Conservation (phyloP, 2,329 filamentous ascomycete species). For the Apiospora pterosperma region DNA sequence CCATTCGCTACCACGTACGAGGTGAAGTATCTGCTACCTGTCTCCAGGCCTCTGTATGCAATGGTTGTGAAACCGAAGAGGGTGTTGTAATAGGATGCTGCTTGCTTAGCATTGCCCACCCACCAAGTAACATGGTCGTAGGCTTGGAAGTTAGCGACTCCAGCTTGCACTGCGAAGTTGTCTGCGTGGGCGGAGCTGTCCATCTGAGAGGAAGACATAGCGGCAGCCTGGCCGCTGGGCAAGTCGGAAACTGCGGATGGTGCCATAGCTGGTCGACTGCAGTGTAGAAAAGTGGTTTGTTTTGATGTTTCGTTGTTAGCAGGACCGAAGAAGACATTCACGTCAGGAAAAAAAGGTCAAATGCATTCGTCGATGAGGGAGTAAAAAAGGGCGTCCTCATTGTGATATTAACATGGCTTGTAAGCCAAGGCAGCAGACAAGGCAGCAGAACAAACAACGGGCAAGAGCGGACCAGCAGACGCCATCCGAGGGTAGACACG, state of each 20-base stretch:
- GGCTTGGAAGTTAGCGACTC: slow-evolving; percentile 63
- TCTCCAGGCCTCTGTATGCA: slow-evolving; percentile 86
- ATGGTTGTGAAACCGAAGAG: slow-evolving; percentile 82
- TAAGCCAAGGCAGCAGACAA: background rate
- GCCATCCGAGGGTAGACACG: background rate
- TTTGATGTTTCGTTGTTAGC: background rate
- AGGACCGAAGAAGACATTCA: background rate
- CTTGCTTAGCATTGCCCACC: slow-evolving; percentile 95
- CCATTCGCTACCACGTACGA: slow-evolving; percentile 82
- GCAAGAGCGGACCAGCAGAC: background rate
- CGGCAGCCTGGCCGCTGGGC: slow-evolving; percentile 40
- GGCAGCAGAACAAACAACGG: background rate
- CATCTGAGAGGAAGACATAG: slow-evolving; percentile 13
- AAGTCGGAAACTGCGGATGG: slow-evolving; percentile 55
- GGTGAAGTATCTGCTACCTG: slow-evolving; percentile 74
- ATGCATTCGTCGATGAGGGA: background rate
- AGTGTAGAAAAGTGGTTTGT: background rate
- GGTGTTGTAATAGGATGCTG: slow-evolving; percentile 81
- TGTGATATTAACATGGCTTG: background rate
- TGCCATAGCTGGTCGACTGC: slow-evolving; percentile 44
- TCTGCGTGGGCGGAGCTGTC: slow-evolving; percentile 34
- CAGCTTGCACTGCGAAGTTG: slow-evolving; percentile 52
- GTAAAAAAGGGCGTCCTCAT: background rate
- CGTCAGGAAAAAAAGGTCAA: background rate
- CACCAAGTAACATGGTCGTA: slow-evolving; percentile 96